A percentile compares a stretch with the other conserved stretches of the same genome.
Conservation (phyloP, 2,329 filamentous ascomycete genomes). For the Claviceps citrina region DNA sequence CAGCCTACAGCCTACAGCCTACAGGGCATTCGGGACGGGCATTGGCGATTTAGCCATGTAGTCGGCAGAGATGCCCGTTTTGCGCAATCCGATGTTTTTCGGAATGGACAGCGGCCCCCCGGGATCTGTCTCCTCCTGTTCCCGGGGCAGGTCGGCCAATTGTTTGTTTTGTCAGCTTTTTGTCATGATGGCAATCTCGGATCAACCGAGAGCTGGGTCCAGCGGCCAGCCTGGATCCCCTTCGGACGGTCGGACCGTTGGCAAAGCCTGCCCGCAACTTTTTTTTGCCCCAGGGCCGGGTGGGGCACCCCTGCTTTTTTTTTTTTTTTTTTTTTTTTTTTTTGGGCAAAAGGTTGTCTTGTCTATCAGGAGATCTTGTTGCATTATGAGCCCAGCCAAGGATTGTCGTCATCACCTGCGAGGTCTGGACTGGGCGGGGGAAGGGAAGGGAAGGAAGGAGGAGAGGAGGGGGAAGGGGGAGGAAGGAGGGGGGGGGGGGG, state of each 20-base stretch:
- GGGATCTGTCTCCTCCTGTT: not conserved
- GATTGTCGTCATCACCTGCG: not conserved
- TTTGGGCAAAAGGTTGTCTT: no score
- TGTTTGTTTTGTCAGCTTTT: not conserved
- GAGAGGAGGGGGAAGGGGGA: not conserved
- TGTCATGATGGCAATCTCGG: no score
- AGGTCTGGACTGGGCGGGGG: not conserved
- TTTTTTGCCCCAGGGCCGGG: no score
- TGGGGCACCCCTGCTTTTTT: no score
- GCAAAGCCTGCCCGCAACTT: no score
- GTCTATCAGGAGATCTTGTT: not conserved
- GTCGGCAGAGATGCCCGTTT: not conserved
- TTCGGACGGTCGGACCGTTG: no score
- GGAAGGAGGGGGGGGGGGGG: not conserved
- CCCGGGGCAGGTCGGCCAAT: not conserved
- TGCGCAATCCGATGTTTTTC: slow-evolving; percentile 1
- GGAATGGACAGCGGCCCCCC: not conserved
- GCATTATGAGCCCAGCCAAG: not conserved
- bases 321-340: no score
- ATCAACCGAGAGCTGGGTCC: not conserved
- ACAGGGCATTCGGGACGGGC: not conserved
- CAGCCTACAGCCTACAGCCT: no score
- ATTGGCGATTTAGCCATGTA: not conserved
- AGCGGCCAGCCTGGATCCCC: no score
- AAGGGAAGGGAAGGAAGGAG: not conserved